A percentile compares a stretch with the other conserved stretches of the same genome.
Evolutionary conservation across 2,329 filamentous ascomycete species (phyloP).

Genomic region (Neopestalotiopsis sp.): DNA sequence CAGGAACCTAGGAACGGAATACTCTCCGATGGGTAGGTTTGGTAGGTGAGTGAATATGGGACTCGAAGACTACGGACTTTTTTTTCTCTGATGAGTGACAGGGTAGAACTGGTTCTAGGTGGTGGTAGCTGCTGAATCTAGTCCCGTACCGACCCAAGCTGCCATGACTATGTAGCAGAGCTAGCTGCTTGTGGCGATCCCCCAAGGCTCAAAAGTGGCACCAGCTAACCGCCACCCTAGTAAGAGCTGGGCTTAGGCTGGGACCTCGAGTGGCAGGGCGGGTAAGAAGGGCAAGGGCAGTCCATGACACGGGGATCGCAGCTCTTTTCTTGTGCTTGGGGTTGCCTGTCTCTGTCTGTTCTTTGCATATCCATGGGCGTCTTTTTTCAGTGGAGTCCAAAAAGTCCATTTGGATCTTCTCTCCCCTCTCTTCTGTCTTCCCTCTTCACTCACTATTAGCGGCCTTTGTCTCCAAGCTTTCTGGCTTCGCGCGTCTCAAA

Average conservation of each 20-base stretch:
- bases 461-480: too few species aligned
- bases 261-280: neutral
- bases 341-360: neutral
- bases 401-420: too few species aligned
- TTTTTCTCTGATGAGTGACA: too few species aligned
- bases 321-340: neutral
- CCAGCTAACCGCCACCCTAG: neutral
- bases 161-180: neutral
- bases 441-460: too few species aligned
- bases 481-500: too few species aligned
- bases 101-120: neutral
- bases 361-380: slow-evolving; percentile 3
- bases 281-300: neutral
- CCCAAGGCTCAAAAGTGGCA: neutral
- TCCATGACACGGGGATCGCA: neutral
- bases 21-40: neutral
- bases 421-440: too few species aligned
- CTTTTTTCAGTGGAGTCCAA: neutral
- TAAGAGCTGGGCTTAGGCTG: neutral
- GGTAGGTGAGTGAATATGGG: neutral
- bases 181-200: neutral
- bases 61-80: neutral
- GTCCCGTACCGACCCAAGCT: neutral
- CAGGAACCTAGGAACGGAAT: neutral
- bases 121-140: neutral